phyloP scores from a whole-genome alignment of 75 land plant genomes.

The Ceratopteris richardii region DNA sequence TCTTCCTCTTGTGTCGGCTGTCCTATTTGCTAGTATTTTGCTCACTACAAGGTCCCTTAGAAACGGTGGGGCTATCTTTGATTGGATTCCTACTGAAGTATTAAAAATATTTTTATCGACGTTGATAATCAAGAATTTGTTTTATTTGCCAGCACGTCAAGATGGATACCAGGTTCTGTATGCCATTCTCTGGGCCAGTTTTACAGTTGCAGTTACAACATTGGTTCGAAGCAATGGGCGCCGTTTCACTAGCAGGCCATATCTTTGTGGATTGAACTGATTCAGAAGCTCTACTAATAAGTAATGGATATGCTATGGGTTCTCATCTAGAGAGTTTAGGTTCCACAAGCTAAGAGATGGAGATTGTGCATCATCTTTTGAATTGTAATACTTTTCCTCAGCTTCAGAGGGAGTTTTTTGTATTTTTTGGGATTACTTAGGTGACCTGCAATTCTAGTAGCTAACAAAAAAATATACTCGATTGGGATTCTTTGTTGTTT shows the following conservation, averaged over 20 bases:
- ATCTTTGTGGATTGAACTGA: conserved; percentile 21
- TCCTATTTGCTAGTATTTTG: conserved; percentile 16
- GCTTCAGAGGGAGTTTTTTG: too few relatives aligned
- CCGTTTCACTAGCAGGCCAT: conserved; percentile 29
- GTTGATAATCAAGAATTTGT: neutral
- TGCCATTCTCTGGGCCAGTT: conserved; percentile 23
- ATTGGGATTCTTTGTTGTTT: too few relatives aligned
- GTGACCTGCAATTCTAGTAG: too few relatives aligned
- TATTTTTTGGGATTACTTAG: too few relatives aligned
- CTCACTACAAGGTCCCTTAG: conserved; percentile 21
- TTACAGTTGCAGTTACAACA: conserved; percentile 18
- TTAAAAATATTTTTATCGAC: neutral
- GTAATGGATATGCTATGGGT: too few relatives aligned
- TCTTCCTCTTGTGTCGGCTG: conserved; percentile 29
- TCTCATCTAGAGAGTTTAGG: too few relatives aligned
- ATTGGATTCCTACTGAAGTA: neutral
- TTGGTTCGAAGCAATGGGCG: conserved; percentile 25
- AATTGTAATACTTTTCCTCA: too few relatives aligned
- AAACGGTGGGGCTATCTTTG: conserved; percentile 12
- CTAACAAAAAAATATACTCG: too few relatives aligned
- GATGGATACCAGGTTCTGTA: conserved; percentile 26
- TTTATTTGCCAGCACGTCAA: conserved; percentile 19
- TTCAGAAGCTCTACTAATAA: too few relatives aligned
- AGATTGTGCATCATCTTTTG: too few relatives aligned
- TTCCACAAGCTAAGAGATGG: too few relatives aligned